These are phyloP conservation scores for Rhododendron henanense DNA, from an alignment of 148 eudicot species.

Conservation along the genomic window DNA sequence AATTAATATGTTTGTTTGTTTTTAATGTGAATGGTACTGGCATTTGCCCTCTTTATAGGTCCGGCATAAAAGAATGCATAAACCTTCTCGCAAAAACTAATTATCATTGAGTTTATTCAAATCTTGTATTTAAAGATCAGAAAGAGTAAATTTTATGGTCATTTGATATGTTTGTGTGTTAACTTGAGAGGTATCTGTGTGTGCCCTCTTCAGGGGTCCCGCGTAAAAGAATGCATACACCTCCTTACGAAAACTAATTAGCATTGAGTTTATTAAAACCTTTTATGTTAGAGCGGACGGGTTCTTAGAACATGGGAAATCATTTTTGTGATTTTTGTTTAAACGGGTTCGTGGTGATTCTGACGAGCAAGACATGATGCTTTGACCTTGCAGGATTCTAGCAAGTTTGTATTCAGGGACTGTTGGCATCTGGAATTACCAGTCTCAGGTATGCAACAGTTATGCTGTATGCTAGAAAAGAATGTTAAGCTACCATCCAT, in stretches of 20 bases:
- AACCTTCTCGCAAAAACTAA: neutral
- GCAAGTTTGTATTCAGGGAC: conserved; percentile 73
- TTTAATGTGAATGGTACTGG: neutral
- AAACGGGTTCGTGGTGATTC: neutral
- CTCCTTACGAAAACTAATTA: neutral
- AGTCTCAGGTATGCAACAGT: conserved; percentile 51
- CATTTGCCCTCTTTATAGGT: neutral
- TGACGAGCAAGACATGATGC: neutral
- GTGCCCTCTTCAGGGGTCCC: neutral
- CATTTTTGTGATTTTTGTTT: neutral
- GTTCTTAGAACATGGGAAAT: neutral
- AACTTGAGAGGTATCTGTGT: neutral
- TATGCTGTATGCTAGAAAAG: neutral
- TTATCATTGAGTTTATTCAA: neutral
- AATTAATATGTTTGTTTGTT: neutral
- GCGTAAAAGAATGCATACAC: neutral
- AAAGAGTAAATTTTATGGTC: neutral
- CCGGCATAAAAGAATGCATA: neutral
- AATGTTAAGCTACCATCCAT: neutral
- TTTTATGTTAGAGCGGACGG: neutral
- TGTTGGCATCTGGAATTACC: conserved; percentile 72
- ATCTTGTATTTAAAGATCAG: no score
- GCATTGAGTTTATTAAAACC: neutral
- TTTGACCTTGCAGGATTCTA: conserved; percentile 49
- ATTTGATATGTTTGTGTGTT: neutral